Conservation (phyloP, 2,329 filamentous ascomycete genomes). For the Paraconiothyrium brasiliense region DNA sequence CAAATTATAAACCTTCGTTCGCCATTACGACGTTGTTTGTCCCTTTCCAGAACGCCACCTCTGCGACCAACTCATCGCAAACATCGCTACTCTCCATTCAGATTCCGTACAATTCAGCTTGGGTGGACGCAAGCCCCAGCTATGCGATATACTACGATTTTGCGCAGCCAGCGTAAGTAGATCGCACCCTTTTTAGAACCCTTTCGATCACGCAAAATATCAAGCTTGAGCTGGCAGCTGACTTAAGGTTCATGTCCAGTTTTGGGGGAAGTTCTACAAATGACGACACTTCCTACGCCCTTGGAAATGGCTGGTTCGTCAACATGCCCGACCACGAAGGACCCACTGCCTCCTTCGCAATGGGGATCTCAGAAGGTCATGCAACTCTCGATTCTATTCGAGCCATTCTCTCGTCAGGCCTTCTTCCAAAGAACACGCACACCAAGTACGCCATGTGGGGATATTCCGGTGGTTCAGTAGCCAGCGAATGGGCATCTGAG, state of each 20-base stretch:
- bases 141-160: constrained; percentile 20
- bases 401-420: constrained; percentile 25
- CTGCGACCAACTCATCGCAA: constrained; percentile 9
- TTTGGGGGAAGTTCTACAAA: background rate
- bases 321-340: constrained; percentile 37
- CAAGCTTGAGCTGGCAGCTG: background rate
- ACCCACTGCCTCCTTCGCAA: constrained; percentile 31
- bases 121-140: constrained; percentile 23
- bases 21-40: constrained; percentile 27
- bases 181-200: background rate
- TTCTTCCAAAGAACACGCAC: constrained; percentile 9
- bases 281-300: constrained; percentile 22
- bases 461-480: constrained; percentile 36
- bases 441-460: constrained; percentile 30
- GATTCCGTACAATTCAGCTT: constrained; percentile 26
- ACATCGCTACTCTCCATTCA: constrained; percentile 27
- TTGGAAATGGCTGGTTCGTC: constrained; percentile 34
- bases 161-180: constrained; percentile 10
- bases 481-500: constrained; percentile 37
- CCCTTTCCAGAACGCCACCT: constrained; percentile 15
- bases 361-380: constrained; percentile 33
- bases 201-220: background rate
- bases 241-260: background rate
- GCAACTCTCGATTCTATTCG: constrained; percentile 39
- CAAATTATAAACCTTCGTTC: constrained; percentile 24